phyloP scores from a whole-genome alignment of 1,284 basidiomycete genomes.

The Ceratobasidium sp. region DNA sequence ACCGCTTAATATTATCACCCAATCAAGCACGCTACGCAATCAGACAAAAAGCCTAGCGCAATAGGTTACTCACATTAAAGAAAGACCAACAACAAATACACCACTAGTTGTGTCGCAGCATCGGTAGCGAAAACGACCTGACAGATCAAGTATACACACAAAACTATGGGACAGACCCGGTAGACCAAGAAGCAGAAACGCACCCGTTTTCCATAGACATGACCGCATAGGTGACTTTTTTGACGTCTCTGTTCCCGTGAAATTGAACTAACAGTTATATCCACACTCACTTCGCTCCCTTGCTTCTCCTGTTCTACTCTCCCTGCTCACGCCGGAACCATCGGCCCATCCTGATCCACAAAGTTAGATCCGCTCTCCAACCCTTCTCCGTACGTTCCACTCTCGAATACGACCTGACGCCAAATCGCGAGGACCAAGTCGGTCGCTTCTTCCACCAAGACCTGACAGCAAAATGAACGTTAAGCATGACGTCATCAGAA shows the following conservation, averaged over 20 bases:
- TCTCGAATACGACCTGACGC: slow-evolving; percentile 92
- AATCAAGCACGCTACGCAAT: neutral
- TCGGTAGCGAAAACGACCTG: slow-evolving; percentile 9
- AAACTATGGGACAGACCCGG: neutral
- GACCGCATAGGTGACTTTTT: neutral
- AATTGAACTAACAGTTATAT: neutral
- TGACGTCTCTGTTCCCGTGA: slow-evolving; percentile 11
- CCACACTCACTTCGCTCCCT: slow-evolving; percentile 31
- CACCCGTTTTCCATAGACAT: slow-evolving; percentile 18
- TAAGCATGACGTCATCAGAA: neutral
- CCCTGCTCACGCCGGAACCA: slow-evolving; percentile 17
- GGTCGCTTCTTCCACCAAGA: slow-evolving; percentile 88
- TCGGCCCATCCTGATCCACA: slow-evolving; percentile 64
- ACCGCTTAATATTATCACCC: neutral
- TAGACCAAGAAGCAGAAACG: slow-evolving; percentile 37
- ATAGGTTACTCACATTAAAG: slow-evolving; percentile 45
- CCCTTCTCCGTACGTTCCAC: slow-evolving; percentile 88
- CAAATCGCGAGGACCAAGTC: slow-evolving; percentile 83
- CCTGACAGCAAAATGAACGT: slow-evolving; percentile 68
- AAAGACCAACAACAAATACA: slow-evolving; percentile 41
- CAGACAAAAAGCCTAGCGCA: slow-evolving; percentile 4
- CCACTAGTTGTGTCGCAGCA: neutral
- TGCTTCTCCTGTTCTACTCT: neutral
- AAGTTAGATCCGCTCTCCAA: slow-evolving; percentile 82
- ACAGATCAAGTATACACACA: slow-evolving; percentile 46